Percentiles rank a stretch among this genome's conserved stretches.
Conservation (phyloP, 73 alveolate species). For the Paraurostyla sp. region DNA sequence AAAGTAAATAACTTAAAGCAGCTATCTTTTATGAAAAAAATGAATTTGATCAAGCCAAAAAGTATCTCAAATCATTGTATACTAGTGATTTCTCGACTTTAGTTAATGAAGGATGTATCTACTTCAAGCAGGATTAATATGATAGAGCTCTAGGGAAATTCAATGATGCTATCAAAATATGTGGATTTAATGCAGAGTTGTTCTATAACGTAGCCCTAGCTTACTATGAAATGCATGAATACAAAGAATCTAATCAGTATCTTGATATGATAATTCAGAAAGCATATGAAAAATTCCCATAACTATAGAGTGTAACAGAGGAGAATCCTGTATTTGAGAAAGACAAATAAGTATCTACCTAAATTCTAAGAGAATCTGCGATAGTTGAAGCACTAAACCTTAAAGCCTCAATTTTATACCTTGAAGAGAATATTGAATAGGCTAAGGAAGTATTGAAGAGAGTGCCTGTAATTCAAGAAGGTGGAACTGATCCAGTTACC, state of each 20-base stretch:
- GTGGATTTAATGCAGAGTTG: slow-evolving; percentile 74
- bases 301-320: slow-evolving; percentile 43
- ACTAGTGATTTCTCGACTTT: slow-evolving; percentile 64
- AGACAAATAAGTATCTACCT: slow-evolving; percentile 49
- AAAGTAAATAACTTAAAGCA: slow-evolving; percentile 68
- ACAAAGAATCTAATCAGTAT: slow-evolving; percentile 48
- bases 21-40: slow-evolving; percentile 74
- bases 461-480: slow-evolving; percentile 80
- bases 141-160: slow-evolving; percentile 65
- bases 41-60: slow-evolving; percentile 66
- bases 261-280: slow-evolving; percentile 54
- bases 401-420: slow-evolving; percentile 79
- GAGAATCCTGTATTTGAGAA: slow-evolving; percentile 68
- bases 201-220: slow-evolving; percentile 68
- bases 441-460: slow-evolving; percentile 75
- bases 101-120: slow-evolving; percentile 76
- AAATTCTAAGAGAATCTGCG: slow-evolving; percentile 73
- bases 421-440: slow-evolving; percentile 68
- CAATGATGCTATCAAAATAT: slow-evolving; percentile 62
- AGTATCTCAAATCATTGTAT: slow-evolving; percentile 39
- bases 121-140: slow-evolving; percentile 64
- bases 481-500: slow-evolving; percentile 88
- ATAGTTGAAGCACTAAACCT: slow-evolving; percentile 82
- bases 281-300: slow-evolving; percentile 73
- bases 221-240: slow-evolving; percentile 68